phyloP scores from a whole-genome alignment of 2,329 filamentous ascomycete genomes.

The Diaporthe amygdali region DNA sequence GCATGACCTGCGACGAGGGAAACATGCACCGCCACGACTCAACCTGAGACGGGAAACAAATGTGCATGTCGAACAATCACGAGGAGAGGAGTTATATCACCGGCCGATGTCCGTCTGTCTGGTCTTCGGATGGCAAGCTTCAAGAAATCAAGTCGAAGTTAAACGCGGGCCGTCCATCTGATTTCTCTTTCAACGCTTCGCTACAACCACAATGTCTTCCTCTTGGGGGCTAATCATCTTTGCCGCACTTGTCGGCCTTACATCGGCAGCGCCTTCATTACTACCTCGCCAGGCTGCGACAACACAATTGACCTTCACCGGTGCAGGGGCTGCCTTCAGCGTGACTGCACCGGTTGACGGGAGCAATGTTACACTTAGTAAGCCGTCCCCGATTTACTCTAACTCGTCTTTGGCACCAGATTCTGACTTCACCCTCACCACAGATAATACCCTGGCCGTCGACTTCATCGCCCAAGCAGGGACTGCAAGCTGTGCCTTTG shows the following conservation, averaged over 20 bases:
- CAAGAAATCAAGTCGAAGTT: neutral
- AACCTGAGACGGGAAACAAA: slow-evolving; percentile 6
- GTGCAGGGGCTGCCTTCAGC: slow-evolving; percentile 14
- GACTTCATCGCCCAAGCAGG: slow-evolving; percentile 19
- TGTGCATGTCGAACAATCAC: neutral
- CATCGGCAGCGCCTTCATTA: slow-evolving; percentile 6
- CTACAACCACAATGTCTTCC: neutral
- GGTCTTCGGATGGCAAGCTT: neutral
- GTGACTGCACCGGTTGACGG: slow-evolving; percentile 17
- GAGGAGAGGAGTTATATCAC: neutral
- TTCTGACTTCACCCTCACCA: neutral
- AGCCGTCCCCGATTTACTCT: neutral
- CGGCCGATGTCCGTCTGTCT: neutral
- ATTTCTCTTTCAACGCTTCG: neutral
- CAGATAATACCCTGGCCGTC: slow-evolving; percentile 19
- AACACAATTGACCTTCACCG: slow-evolving; percentile 19
- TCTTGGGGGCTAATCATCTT: neutral
- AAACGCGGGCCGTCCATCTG: neutral
- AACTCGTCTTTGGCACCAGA: neutral
- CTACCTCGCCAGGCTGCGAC: slow-evolving; percentile 8
- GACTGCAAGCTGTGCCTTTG: slow-evolving; percentile 10
- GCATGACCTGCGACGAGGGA: slow-evolving; percentile 14
- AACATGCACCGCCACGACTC: slow-evolving; percentile 13
- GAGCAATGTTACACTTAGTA: neutral
- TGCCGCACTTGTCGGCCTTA: neutral